Evolutionary conservation across 345 rosid genomes (phyloP), one percentile per base, ranked within the genome.

Genomic region (Brassica rapa): DNA sequence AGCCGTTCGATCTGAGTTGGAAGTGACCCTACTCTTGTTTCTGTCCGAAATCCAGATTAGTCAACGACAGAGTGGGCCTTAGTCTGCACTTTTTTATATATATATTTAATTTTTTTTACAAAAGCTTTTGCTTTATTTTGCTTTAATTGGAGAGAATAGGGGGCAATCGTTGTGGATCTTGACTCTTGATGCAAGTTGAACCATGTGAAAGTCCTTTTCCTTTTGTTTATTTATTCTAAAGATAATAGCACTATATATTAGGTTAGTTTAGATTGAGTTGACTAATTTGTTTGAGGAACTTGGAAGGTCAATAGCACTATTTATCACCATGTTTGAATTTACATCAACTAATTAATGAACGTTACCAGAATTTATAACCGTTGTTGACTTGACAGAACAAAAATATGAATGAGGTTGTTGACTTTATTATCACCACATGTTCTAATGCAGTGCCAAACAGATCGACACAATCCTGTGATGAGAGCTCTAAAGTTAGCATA

Each of bases 41-140:
- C 23, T 55, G 76, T 37, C 81, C 70, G 39, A 39, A 57, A 21
- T 60, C 16, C 46, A 33, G 74, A 73, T 67, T 79, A 79, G 82
- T 79, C 82, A 79, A 79, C 82, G 78, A 79, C 77, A 73, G 0
- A 23, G 82, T 79, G 77, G 77, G 68, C 73, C 69, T 5, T 0
- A 6, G 3, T 9, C 63, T 73, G 56, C 49, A 57, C 73, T 66
- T 55, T 77, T 77, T 66, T 14, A n/a, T 62, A 64, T 64, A 51
- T 51, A n/a, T 51, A 5, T 51, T 41, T 15, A 5, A 15, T 60
- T 37, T 71, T 12, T 46, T 46, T 62, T 33, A 3, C 14, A 4
- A 49, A 75, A 57, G 62, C 75, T 70, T 64, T 71, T 35, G 69
- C 51, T 55, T 71, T 63, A 23, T 35, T 39, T 64, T 24, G 5